Conservation (phyloP, 2,329 filamentous ascomycete genomes). For the Ceratocystis papillata region DNA sequence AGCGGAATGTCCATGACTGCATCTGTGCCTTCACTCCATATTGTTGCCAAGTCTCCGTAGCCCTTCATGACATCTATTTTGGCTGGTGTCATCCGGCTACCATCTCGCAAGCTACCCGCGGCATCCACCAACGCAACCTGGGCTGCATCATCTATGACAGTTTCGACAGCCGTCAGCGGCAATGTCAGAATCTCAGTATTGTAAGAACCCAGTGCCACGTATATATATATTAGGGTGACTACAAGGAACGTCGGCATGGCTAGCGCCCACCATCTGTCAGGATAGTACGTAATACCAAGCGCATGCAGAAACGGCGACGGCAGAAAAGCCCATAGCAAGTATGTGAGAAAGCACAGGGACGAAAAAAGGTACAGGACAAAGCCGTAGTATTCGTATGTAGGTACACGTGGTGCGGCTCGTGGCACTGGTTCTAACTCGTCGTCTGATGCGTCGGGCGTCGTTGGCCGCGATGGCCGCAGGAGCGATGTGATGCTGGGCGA, state of each 20-base stretch:
- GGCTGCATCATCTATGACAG: slow-evolving; percentile 80
- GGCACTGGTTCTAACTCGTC: slow-evolving; percentile 71
- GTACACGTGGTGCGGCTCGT: slow-evolving; percentile 79
- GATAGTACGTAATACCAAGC: slow-evolving; percentile 92
- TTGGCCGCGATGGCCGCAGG: slow-evolving; percentile 79
- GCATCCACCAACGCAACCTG: slow-evolving; percentile 73
- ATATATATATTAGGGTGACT: slow-evolving; percentile 81
- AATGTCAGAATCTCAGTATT: slow-evolving; percentile 84
- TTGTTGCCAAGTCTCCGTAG: slow-evolving; percentile 42
- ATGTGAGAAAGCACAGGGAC: slow-evolving; percentile 65
- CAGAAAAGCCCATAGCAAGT: slow-evolving; percentile 74
- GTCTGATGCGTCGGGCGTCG: slow-evolving; percentile 83
- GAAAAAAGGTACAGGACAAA: slow-evolving; percentile 93
- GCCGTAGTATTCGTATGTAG: slow-evolving; percentile 99
- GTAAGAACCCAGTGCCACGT: slow-evolving; percentile 80
- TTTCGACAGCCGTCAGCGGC: slow-evolving; percentile 68
- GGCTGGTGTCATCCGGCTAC: slow-evolving; percentile 32
- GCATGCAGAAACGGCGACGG: slow-evolving; percentile 85
- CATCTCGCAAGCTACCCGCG: slow-evolving; percentile 44
- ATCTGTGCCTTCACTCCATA: slow-evolving; percentile 91
- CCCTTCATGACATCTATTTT: slow-evolving; percentile 30
- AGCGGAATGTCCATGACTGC: slow-evolving; percentile 95
- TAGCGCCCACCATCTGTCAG: slow-evolving; percentile 94
- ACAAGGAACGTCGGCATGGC: slow-evolving; percentile 86
- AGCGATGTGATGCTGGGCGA: slow-evolving; percentile 88